Base-by-base conservation (phyloP, 768 basidiomycete genomes). In the Mycena metata region DNA sequence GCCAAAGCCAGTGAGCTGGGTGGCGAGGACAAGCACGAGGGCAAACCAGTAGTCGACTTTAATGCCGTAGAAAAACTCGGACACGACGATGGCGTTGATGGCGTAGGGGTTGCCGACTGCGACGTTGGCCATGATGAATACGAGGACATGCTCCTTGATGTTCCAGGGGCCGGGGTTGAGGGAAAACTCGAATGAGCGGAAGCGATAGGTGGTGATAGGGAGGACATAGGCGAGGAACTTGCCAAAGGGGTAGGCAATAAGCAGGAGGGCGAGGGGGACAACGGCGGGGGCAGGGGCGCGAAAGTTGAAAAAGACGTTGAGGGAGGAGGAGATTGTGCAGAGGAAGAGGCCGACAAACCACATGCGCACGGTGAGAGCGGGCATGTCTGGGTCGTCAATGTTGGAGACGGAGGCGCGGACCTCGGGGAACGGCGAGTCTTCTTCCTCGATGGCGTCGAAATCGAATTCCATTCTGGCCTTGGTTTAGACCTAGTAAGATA, bases 371-470 rank as follows among this genome's bases (percentile, higher is more conserved):
- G 98, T 99, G 79, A 97, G 84, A 30, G 91, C 91, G 2, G 98
- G 97, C 96, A 99, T 98, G 68, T 98, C 96, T n/a, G 95, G 93
- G 79, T 99, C 98, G 77, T 99, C 98, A 70, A 96, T 92, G 74
- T 99, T 99, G 43, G 96, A 98, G 21, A 99, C 98, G 15, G 94
- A 95, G 0, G 95, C 96, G 35, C 97, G 88, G 9, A 99, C 98
- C 84, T 99, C 98, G 1, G 96, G 93, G 82, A 93, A 99, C 0
- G 97, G 98, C 69, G 93, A 95, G 78, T 99, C 97, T 82, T 98
- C 97, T 66, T 97, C 95, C 72, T 92, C 91, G 66, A 92, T 85
- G 0, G 89, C 88, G 76, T 93, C 91, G 70, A 94, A 90, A 80
- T 94, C 93, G 69, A 93, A 93, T 76, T 90, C 92, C 91, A 94